These are phyloP conservation scores for Dryas integrifolia DNA, from an alignment of 331 rosid species.

Conservation along the genomic window DNA sequence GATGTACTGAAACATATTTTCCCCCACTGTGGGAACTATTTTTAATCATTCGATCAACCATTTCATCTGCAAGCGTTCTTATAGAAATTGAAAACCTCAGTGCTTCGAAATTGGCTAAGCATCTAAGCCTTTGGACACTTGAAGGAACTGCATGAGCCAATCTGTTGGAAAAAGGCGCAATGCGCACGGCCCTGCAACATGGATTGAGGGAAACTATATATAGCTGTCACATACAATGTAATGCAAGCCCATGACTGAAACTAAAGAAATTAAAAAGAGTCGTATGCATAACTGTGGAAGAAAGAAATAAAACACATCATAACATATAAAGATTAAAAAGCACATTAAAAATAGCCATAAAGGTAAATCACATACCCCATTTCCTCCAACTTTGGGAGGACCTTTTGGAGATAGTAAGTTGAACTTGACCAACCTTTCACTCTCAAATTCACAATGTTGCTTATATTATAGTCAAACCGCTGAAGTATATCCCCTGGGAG, in stretches of 20 bases:
- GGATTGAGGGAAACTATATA: constrained; percentile 31
- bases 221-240: constrained; percentile 31
- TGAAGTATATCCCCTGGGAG: constrained; percentile 71
- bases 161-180: constrained; percentile 97
- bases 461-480: constrained; percentile 75
- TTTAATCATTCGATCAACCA: constrained; percentile 86
- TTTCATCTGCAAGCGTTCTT: constrained; percentile 72
- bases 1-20: constrained; percentile 91
- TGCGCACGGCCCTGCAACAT: constrained; percentile 81
- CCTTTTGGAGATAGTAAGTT: constrained; percentile 80
- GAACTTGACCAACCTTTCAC: constrained; percentile 96
- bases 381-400: constrained; percentile 78
- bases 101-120: constrained; percentile 79
- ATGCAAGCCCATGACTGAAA: background rate
- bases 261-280: background rate
- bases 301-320: background rate
- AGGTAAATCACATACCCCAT: constrained; percentile 50
- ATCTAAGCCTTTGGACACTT: constrained; percentile 70
- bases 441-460: constrained; percentile 88
- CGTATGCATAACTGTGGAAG: background rate
- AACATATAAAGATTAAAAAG: background rate
- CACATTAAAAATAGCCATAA: background rate
- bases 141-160: constrained; percentile 83
- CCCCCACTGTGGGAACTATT: constrained; percentile 75
- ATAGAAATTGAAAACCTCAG: constrained; percentile 82